These are phyloP conservation scores for Anaeromyces robustus DNA, from an alignment of 192 early-diverging fungal genomes.

Conservation along the genomic window DNA sequence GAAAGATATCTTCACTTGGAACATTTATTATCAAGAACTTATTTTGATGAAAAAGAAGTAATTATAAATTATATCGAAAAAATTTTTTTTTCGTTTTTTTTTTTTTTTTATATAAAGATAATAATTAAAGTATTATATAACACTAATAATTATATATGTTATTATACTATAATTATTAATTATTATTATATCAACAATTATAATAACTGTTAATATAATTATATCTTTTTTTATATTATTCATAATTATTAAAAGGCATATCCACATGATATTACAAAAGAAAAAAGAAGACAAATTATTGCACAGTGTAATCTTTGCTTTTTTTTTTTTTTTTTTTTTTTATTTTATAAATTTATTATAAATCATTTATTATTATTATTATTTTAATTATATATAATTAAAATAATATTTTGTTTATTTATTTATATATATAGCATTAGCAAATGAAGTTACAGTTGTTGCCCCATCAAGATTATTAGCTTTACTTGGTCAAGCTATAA, in stretches of 20 bases:
- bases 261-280: conserved; percentile 39
- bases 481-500: conserved; percentile 68
- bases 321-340: too few relatives aligned
- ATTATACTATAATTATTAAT: too few relatives aligned
- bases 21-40: conserved; percentile 47
- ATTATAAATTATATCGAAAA: too few relatives aligned
- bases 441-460: conserved; percentile 51
- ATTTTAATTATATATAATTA: too few relatives aligned
- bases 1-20: conserved; percentile 77
- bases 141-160: too few relatives aligned
- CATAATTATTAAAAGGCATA: conserved; percentile 25
- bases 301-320: conserved; percentile 42
- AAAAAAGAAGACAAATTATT: conserved; percentile 57
- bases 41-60: conserved; percentile 56
- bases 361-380: too few relatives aligned
- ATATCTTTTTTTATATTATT: background rate
- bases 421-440: conserved; percentile 15
- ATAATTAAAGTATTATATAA: too few relatives aligned
- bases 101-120: background rate
- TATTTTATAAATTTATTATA: too few relatives aligned
- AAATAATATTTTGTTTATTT: background rate
- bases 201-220: background rate
- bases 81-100: background rate
- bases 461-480: conserved; percentile 66
- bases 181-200: too few relatives aligned